Evolutionary conservation across 495 filamentous ascomycete species (phyloP).

Genomic region (Tuber microsphaerosporum): DNA sequence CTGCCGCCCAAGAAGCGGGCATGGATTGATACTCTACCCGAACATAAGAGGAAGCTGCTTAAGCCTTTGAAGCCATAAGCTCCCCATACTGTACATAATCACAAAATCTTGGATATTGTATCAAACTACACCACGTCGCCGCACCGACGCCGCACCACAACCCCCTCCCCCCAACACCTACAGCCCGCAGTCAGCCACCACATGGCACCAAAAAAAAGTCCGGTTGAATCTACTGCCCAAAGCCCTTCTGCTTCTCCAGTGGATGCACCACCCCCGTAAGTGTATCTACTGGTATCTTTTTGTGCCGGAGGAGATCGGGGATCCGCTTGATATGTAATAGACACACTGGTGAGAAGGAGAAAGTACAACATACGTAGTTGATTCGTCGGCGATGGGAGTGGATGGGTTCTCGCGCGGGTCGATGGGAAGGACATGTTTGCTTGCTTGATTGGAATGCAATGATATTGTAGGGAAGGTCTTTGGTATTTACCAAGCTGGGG

Average conservation of each 20-base stretch:
- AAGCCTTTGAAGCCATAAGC: neutral
- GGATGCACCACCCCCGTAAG: neutral
- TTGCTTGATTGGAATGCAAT: neutral
- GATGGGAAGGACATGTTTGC: neutral
- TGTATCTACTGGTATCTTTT: neutral
- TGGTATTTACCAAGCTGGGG: neutral
- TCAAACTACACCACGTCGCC: neutral
- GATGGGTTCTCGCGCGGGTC: neutral
- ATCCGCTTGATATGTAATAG: neutral
- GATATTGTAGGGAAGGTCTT: neutral
- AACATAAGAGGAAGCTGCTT: neutral
- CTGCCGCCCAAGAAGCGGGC: constrained; percentile 19
- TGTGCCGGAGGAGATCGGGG: neutral
- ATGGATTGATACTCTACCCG: constrained; percentile 6
- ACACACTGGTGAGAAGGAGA: neutral
- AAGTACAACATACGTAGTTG: neutral
- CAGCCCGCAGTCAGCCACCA: neutral
- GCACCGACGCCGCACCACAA: neutral
- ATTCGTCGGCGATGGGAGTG: neutral
- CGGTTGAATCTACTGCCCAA: neutral
- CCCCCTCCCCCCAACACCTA: neutral
- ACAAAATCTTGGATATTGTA: neutral
- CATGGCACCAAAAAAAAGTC: neutral
- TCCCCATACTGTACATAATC: neutral
- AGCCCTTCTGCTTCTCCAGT: neutral